These are phyloP conservation scores for Aphanomyces astaci DNA, from an alignment of 352 stramenopile genomes.

Conservation along the genomic window DNA sequence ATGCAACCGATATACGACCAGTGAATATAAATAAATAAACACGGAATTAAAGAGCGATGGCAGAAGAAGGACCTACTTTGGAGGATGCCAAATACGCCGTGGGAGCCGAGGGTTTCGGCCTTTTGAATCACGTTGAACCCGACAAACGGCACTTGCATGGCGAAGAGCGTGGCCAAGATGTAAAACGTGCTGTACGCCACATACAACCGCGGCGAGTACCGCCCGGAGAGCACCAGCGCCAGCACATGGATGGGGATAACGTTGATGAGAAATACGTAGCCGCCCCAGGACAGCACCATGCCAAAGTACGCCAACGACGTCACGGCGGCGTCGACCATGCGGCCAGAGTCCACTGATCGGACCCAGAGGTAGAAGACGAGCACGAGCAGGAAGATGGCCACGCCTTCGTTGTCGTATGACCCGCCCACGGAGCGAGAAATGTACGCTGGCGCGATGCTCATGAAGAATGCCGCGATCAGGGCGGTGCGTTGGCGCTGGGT, in stretches of 20 bases:
- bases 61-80: slow-evolving; percentile 35
- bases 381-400: slow-evolving; percentile 97
- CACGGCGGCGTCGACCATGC: slow-evolving; percentile 56
- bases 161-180: slow-evolving; percentile 88
- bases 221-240: slow-evolving; percentile 81
- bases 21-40: no score
- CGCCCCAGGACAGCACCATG: slow-evolving; percentile 95
- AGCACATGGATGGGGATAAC: slow-evolving; percentile 95
- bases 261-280: slow-evolving; percentile 99
- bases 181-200: slow-evolving; percentile 98
- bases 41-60: slow-evolving; percentile 10
- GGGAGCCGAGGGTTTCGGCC: slow-evolving; percentile 59
- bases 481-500: slow-evolving; percentile 56
- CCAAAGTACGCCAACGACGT: slow-evolving; percentile 92
- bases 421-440: slow-evolving; percentile 95
- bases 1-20: no score
- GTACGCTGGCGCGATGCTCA: slow-evolving; percentile 95
- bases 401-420: slow-evolving; percentile 98
- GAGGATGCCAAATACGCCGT: slow-evolving; percentile 92
- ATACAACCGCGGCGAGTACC: slow-evolving; percentile 91
- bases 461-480: slow-evolving; percentile 86
- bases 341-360: slow-evolving; percentile 60
- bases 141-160: slow-evolving; percentile 98
- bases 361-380: slow-evolving; percentile 97
- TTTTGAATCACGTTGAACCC: slow-evolving; percentile 92